Evolutionary conservation across 148 eudicot genomes (phyloP), one percentile per base, ranked within the genome.

Genomic region (Nepenthes gracilis): DNA sequence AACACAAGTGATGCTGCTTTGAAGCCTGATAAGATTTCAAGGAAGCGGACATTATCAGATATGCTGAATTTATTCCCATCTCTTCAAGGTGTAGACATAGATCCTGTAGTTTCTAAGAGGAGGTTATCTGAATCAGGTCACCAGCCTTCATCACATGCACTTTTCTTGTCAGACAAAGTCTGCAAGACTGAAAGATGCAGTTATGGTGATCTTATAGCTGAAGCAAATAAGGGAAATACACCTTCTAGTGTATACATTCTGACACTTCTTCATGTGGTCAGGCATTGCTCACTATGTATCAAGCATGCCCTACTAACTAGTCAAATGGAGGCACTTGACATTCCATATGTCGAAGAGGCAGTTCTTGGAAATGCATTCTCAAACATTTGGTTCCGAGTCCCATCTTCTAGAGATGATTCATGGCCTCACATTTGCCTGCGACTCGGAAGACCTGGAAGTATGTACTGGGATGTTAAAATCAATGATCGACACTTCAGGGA

Each of bases 391-490:
- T 82, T 89, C 68, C 78, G 85, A 60, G 83, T 89, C 35, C 95
- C 93, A n/a, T 86, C 78, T 74, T 80, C 84, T 37, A 73, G 78
- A 71, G 87, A 82, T 10, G 81, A 77, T 67, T 80, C 88, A 35
- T 89, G 95, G 99, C 84, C 82, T 45, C 73, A 83, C 67, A 85
- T 89, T 67, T 89, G 95, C 69, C 83, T 94, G 74, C 82, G 95
- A 68, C 85, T 94, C 57, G 95, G 99, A 35, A 79, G 74, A 64
- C 85, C 97, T 43, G 99, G 97, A 75, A 94, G 85, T 75, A 76
- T 94, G 88, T 85, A 78, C 59, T 94, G 99, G 99, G 99, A 94
- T 83, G 99, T 94, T 36, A 86, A 94, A 72, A 85, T 94, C 36
- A 78, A 70, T 65, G 99, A 94, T 78, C 89, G 84, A 57, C 97